Base-by-base conservation (phyloP, 2,329 filamentous ascomycete genomes). In the Botryotinia globosa region DNA sequence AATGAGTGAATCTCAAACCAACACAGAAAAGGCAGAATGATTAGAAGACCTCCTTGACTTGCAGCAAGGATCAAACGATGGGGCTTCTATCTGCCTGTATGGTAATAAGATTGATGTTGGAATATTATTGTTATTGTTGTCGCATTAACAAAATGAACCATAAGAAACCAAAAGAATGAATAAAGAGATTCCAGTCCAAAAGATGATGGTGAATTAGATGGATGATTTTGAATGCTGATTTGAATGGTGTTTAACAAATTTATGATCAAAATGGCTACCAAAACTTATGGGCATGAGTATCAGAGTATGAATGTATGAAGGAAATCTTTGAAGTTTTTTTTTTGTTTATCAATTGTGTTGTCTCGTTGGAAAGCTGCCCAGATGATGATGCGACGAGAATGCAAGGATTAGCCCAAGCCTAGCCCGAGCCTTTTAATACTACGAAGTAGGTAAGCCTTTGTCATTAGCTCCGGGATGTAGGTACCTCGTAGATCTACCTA, bases 391-490 rank as follows among this genome's bases (percentile, higher is more conserved):
- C 44, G 58, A 51, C 68, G 45, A 65, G 68, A 65, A 65, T 71
- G 68, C 68, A 70, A 70, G 68, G 68, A 70, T 70, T 37, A 48
- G 32, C 32, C 42, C 34, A 51, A 70, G 68, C 56, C 68, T 64
- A 70, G 68, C 39, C 56, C 68, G 51, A 70, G 68, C 39, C 54
- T 48, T 48, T 62, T 34, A 25, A 18, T 29, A n/a, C 48, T 51
- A n/a, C n/a, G n/a, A n/a, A n/a, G n/a, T n/a, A 51, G 48, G 48
- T 51, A 29, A 68, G 54, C 71, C 72, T 64, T 71, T 64, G 20
- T 63, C 32, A 39, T 64, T 70, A 64, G 68, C 68, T 64, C 68
- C 68, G 68, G 68, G 68, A 67, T 54, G 63, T 65, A 51, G 63
- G 44, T 37, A n/a, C 42, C 44, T 67, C 45, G 22, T 67, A 12